Evolutionary conservation across 2,329 filamentous ascomycete species (phyloP).

Genomic region (Cytospora piceicola): DNA sequence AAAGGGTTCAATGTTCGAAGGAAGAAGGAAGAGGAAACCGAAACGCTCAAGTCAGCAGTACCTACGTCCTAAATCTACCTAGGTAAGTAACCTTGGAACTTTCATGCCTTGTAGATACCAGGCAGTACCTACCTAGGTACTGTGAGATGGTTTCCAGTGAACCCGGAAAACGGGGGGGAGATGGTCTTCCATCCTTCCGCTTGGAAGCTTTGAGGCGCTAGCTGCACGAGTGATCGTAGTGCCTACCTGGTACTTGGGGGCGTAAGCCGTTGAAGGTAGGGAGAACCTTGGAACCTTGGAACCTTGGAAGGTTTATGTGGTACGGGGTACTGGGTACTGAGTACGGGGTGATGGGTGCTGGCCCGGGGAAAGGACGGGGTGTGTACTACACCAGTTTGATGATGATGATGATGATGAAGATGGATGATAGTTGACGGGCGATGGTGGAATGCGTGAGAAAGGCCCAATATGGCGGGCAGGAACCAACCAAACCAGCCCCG

Average conservation of each 20-base stretch:
- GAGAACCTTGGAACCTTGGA: neutral
- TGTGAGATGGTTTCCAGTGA: neutral
- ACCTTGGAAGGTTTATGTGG: neutral
- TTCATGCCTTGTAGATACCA: too few relatives aligned
- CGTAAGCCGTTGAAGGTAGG: neutral
- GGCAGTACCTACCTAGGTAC: too few relatives aligned
- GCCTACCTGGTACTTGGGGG: slow-evolving; percentile 2
- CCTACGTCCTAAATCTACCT: too few relatives aligned
- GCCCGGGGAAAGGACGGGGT: slow-evolving; percentile 12
- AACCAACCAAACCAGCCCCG: neutral
- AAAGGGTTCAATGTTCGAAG: neutral
- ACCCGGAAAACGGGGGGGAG: neutral
- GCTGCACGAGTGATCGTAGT: neutral
- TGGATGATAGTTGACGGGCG: neutral
- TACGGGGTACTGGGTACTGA: neutral
- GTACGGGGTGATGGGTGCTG: neutral
- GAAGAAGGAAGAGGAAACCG: neutral
- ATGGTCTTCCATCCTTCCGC: neutral
- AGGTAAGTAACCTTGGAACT: too few relatives aligned
- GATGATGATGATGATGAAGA: too few relatives aligned
- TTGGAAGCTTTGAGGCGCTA: slow-evolving; percentile 11
- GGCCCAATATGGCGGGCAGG: neutral
- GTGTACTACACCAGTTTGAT: neutral
- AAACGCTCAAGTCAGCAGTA: too few relatives aligned
- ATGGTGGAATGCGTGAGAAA: neutral